Percentiles rank a stretch among this genome's conserved stretches.
Evolutionary conservation across 495 filamentous ascomycete genomes (phyloP).

Genomic region (Zalerion maritima): DNA sequence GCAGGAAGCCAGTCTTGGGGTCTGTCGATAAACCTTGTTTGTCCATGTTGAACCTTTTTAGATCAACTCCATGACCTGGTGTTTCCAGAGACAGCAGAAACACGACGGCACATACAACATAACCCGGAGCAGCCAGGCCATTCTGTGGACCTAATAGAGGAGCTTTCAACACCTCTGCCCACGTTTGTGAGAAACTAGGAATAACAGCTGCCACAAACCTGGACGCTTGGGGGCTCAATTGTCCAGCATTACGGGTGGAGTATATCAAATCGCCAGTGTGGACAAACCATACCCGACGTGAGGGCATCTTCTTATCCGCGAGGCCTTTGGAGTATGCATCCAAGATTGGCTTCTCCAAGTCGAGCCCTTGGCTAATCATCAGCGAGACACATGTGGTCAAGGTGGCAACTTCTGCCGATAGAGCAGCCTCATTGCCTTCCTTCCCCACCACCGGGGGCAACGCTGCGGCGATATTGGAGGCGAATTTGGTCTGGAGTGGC

Average conservation of each 20-base stretch:
- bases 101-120: conserved; percentile 52
- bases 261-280: conserved; percentile 60
- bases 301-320: conserved; percentile 63
- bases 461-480: conserved; percentile 48
- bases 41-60: conserved; percentile 45
- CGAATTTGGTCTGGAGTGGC: conserved; percentile 37
- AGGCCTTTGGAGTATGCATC: conserved; percentile 70
- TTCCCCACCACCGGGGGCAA: conserved; percentile 52
- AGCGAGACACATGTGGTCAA: conserved; percentile 45
- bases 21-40: conserved; percentile 47
- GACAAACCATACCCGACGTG: conserved; percentile 70
- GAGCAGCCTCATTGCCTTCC: conserved; percentile 73
- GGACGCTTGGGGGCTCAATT: conserved; percentile 28
- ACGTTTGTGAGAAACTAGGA: conserved; percentile 54
- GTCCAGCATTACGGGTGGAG: conserved; percentile 27
- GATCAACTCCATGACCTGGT: conserved; percentile 23
- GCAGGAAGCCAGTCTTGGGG: conserved; percentile 69
- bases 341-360: conserved; percentile 44
- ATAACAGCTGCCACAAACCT: conserved; percentile 45
- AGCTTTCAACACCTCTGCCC: conserved; percentile 62
- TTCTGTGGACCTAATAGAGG: conserved; percentile 59
- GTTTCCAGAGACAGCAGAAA: conserved; percentile 27
- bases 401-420: conserved; percentile 57
- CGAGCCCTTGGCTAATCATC: conserved; percentile 41
- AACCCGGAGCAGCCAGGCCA: conserved; percentile 59